phyloP scores from a whole-genome alignment of 495 filamentous ascomycete species.

The Hyaloscypha bicolor region DNA sequence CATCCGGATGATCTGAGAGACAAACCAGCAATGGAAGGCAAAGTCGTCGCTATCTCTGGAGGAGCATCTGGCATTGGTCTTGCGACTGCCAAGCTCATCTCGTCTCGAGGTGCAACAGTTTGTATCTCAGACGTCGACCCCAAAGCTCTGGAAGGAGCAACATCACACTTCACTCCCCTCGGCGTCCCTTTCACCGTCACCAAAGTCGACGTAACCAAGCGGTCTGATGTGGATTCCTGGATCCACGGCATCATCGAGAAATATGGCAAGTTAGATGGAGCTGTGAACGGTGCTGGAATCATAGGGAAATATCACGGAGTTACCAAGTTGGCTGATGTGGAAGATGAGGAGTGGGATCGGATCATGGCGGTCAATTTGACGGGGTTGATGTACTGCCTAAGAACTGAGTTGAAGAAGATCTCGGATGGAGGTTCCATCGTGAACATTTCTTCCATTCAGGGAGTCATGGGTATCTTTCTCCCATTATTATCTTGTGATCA shows the following conservation, averaged over 20 bases:
- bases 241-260: conserved; percentile 36
- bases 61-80: conserved; percentile 57
- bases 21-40: conserved; percentile 31
- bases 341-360: conserved; percentile 52
- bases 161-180: conserved; percentile 24
- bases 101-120: conserved; percentile 45
- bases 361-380: conserved; percentile 58
- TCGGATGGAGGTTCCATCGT: conserved; percentile 37
- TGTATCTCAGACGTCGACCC: conserved; percentile 48
- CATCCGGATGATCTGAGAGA: neutral
- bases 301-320: conserved; percentile 41
- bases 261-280: conserved; percentile 48
- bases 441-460: conserved; percentile 34
- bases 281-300: conserved; percentile 54
- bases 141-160: conserved; percentile 28
- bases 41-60: conserved; percentile 52
- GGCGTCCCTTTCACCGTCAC: conserved; percentile 22
- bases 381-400: conserved; percentile 59
- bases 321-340: conserved; percentile 41
- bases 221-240: conserved; percentile 34
- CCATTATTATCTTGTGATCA: conserved; percentile 23
- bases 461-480: conserved; percentile 35
- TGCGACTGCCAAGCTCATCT: conserved; percentile 49
- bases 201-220: conserved; percentile 43
- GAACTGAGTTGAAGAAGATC: conserved; percentile 54